Percentiles rank a stretch among this genome's conserved stretches.
Evolutionary conservation across 306 rosid genomes (phyloP).

Genomic region (Lotus japonicus): DNA sequence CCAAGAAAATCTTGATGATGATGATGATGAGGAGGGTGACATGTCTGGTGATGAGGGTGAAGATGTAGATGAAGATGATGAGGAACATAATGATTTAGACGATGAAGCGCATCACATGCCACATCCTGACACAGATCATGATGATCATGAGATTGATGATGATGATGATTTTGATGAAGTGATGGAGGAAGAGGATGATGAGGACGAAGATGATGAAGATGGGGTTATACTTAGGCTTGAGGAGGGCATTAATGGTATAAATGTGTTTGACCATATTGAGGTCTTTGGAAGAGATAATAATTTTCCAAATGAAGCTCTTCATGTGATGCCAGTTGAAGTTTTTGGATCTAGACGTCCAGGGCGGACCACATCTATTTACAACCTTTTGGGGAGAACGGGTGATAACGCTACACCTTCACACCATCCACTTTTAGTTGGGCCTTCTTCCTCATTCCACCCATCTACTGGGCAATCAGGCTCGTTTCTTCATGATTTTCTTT

Average conservation of each 20-base stretch:
- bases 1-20: slow-evolving; percentile 76
- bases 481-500: slow-evolving; percentile 1
- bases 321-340: slow-evolving; percentile 94
- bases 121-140: slow-evolving; percentile 89
- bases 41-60: slow-evolving; percentile 96
- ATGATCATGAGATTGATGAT: slow-evolving; percentile 90
- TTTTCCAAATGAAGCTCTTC: slow-evolving; percentile 83
- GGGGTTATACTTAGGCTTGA: slow-evolving; percentile 88
- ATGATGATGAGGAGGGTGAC: slow-evolving; percentile 78
- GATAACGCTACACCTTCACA: slow-evolving; percentile 71
- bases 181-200: slow-evolving; percentile 81
- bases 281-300: slow-evolving; percentile 81
- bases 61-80: slow-evolving; percentile 87
- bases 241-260: slow-evolving; percentile 97
- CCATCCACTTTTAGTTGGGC: slow-evolving; percentile 91
- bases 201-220: slow-evolving; percentile 88
- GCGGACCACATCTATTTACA: slow-evolving; percentile 91
- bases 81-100: slow-evolving; percentile 87
- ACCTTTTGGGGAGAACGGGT: slow-evolving; percentile 84
- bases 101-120: slow-evolving; percentile 86
- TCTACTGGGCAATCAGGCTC: slow-evolving; percentile 59
- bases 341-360: slow-evolving; percentile 96
- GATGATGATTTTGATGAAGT: slow-evolving; percentile 90
- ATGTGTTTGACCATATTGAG: slow-evolving; percentile 94
- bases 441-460: slow-evolving; percentile 46